Evolutionary conservation across 306 rosid species (phyloP).

Genomic region (Hylodesmum podocarpum): DNA sequence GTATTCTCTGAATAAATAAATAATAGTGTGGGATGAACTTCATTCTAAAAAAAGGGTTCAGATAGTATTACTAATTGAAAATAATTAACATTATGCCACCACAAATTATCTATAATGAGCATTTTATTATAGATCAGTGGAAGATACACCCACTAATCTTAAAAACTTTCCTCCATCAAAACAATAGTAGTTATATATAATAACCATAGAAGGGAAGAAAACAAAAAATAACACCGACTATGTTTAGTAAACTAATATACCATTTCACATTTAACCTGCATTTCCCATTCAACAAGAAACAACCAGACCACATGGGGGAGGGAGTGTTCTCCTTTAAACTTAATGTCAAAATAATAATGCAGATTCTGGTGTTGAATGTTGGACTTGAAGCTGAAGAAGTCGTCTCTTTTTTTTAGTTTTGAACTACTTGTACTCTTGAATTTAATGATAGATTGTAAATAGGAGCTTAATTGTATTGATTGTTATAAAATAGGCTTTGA

Average conservation of each 20-base stretch:
- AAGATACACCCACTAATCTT: constrained; percentile 1
- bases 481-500: too few relatives aligned
- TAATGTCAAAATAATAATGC: not conserved
- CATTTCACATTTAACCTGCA: not conserved
- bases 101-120: not conserved
- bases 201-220: not conserved
- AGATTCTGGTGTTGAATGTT: constrained; percentile 7
- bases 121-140: not conserved
- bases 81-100: not conserved
- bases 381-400: too few relatives aligned
- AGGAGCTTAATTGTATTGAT: too few relatives aligned
- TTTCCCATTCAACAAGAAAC: not conserved
- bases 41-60: not conserved
- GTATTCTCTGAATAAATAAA: constrained; percentile 72
- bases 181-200: not conserved
- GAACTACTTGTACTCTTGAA: too few relatives aligned
- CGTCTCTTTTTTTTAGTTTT: too few relatives aligned
- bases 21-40: constrained; percentile 7
- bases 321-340: constrained; percentile 3
- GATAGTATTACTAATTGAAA: not conserved
- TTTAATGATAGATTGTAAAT: too few relatives aligned
- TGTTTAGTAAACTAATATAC: not conserved
- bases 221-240: not conserved
- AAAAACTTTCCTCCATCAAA: not conserved
- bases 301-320: not conserved